phyloP scores from a whole-genome alignment of 140 eudicot genomes.

The Senecio squalidus region DNA sequence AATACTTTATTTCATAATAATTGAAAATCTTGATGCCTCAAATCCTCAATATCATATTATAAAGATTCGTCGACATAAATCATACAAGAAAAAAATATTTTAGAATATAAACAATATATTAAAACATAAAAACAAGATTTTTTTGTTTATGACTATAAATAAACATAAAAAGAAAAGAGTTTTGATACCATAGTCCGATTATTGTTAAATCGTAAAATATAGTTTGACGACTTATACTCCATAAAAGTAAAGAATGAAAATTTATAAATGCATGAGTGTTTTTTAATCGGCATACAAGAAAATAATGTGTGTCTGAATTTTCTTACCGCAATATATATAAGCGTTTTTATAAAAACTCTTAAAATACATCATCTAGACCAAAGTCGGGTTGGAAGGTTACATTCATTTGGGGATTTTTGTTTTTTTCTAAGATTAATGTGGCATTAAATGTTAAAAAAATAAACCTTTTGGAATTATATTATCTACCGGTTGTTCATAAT shows the following conservation, averaged over 20 bases:
- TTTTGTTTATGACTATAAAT: background rate
- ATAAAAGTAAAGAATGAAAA: no score
- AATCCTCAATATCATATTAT: background rate
- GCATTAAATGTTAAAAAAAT: background rate
- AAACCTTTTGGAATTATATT: background rate
- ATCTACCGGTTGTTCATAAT: background rate
- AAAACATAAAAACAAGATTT: slow-evolving; percentile 16
- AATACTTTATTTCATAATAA: background rate
- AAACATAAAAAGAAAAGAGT: background rate
- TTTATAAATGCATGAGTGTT: no score
- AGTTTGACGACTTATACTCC: no score
- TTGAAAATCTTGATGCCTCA: background rate
- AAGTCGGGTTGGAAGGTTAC: slow-evolving; percentile 30
- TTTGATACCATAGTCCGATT: no score
- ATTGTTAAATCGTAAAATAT: no score
- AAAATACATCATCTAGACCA: background rate
- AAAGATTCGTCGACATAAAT: slow-evolving; percentile 20
- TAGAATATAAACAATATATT: no score
- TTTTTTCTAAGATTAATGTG: slow-evolving; percentile 3
- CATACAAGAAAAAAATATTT: no score
- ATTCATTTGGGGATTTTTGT: slow-evolving; percentile 10
- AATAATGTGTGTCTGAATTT: no score
- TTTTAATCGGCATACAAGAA: no score
- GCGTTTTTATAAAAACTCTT: background rate
- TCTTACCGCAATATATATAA: no score